Evolutionary conservation across 257 asterid genomes (phyloP), one percentile per base, ranked within the genome.

Genomic region (Gynochthodes officinalis): DNA sequence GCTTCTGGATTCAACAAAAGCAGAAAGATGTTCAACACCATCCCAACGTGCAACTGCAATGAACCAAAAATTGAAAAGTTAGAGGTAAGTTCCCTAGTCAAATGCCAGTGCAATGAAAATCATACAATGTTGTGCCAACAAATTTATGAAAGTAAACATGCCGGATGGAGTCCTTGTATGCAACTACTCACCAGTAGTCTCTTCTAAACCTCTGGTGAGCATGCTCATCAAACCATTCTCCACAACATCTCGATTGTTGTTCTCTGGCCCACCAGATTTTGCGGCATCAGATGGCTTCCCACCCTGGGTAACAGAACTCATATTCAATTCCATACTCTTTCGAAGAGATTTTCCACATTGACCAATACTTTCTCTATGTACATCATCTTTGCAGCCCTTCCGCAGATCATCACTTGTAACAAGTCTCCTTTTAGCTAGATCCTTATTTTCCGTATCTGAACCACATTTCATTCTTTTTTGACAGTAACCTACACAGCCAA

Each of bases 1-100:
- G 21, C 72, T 75, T 63, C 58, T 74, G 61, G 83, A 54, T 75
- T 82, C 84, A 2, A 70, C 64, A 35, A 70, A 80, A 49, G 33
- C 75, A 28, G 71, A 65, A 61, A 84, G 76, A 76, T 64, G 76
- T 48, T 80, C 86, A 11, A 76, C 71, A 15, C 70, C 91, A 76
- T 90, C 96, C 98, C 99, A 95, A 60, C 88, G 86, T 18, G 90
- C 81, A 83, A 95, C 99, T 95, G 85, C 76, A 76, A 69, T 68
- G 75, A 73, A 72, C 50, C 67, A 84, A 71, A 77, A 74, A 80
- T 52, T 75, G 53, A 61, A 61, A 64, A 61, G 27, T 75, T 67
- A 46, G 23, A 27, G 6, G 48, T 16, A 23, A 21, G 16, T 35
- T 43, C 72, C 11, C 43, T 13, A n/a, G 65, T 40, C n/a, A 69